phyloP scores from a whole-genome alignment of 73 alveolate species.

The Tetrahymena elliotti region DNA sequence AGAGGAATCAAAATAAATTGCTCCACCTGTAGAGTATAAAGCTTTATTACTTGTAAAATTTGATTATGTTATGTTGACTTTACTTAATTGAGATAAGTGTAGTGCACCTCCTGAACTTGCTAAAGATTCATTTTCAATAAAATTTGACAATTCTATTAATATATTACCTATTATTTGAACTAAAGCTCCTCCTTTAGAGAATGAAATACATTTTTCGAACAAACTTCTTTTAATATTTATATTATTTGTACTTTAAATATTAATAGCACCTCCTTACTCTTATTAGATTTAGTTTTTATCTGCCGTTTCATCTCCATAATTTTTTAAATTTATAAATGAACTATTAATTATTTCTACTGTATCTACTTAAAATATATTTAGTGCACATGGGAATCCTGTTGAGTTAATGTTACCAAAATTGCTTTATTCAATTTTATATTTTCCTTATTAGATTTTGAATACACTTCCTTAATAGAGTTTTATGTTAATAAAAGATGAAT shows the following conservation, averaged over 20 bases:
- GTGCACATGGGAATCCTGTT: background rate
- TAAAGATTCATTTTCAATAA: background rate
- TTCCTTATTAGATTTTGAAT: too few species aligned
- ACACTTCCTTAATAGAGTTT: too few species aligned
- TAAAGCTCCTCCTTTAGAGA: background rate
- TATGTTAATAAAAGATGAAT: too few species aligned
- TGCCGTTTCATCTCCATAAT: background rate
- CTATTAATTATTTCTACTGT: background rate
- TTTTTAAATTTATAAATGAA: too few species aligned
- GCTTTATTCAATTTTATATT: too few species aligned
- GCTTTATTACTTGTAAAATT: background rate
- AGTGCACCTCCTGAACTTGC: background rate
- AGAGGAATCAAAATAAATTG: background rate
- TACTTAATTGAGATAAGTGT: background rate
- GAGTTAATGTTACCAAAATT: background rate
- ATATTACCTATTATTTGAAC: background rate
- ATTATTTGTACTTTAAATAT: too few species aligned
- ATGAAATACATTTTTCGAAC: background rate
- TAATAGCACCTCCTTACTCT: too few species aligned
- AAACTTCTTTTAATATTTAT: too few species aligned
- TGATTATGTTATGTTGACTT: background rate
- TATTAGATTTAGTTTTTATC: background rate
- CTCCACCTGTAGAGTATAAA: background rate
- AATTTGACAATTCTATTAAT: background rate
- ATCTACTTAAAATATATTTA: background rate